A percentile compares a stretch with the other conserved stretches of the same genome.
Evolutionary conservation across 345 rosid species (phyloP).

Genomic region (Cardiospermum halicacabum): DNA sequence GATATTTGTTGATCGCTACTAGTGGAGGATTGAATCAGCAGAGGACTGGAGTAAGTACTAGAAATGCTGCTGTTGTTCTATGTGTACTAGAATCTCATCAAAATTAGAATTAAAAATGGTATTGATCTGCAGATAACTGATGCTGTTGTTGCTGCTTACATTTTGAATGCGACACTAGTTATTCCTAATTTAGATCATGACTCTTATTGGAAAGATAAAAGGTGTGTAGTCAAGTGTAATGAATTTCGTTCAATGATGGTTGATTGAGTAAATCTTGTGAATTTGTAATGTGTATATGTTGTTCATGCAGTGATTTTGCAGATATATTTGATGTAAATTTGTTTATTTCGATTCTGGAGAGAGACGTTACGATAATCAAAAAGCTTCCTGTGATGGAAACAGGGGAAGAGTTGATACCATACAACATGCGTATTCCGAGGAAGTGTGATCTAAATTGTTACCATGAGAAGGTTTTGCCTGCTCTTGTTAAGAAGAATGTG

Average conservation of each 20-base stretch:
- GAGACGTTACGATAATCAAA: conserved; percentile 65
- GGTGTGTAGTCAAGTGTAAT: conserved; percentile 35
- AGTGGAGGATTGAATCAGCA: conserved; percentile 97
- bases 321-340: conserved; percentile 76
- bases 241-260: too few species aligned
- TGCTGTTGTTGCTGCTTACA: conserved; percentile 89
- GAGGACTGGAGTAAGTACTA: conserved; percentile 73
- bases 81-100: too few species aligned
- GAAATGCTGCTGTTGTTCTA: neutral
- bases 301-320: conserved; percentile 70
- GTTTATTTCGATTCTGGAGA: conserved; percentile 70
- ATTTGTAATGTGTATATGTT: conserved; percentile 16
- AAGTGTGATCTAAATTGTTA: conserved; percentile 68
- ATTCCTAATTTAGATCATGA: conserved; percentile 82
- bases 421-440: conserved; percentile 77
- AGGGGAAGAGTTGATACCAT: conserved; percentile 47
- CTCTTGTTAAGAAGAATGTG: conserved; percentile 49
- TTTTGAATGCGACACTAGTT: conserved; percentile 86
- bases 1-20: conserved; percentile 76
- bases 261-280: conserved; percentile 8
- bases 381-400: conserved; percentile 46
- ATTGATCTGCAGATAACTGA: conserved; percentile 75
- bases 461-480: conserved; percentile 47
- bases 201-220: conserved; percentile 88
- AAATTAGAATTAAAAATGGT: too few species aligned